A percentile compares a stretch with the other conserved stretches of the same genome.
phyloP scores from a whole-genome alignment of 768 basidiomycete genomes.

The Psilocybe sp. region DNA sequence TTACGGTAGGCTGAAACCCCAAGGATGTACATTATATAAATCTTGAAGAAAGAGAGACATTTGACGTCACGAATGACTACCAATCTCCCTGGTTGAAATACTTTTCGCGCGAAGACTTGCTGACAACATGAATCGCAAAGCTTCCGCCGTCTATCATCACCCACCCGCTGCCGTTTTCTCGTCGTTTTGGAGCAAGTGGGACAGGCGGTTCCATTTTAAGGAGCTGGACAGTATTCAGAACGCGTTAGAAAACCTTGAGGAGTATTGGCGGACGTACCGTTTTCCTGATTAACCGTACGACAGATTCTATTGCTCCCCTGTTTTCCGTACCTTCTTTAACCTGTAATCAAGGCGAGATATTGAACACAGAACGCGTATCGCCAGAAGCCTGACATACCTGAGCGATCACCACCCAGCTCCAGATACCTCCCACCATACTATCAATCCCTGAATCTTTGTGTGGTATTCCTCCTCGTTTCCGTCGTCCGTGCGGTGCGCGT shows the following conservation, averaged over 20 bases:
- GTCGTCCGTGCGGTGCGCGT: constrained; percentile 54
- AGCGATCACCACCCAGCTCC: constrained; percentile 75
- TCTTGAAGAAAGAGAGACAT: constrained; percentile 4
- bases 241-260: background rate
- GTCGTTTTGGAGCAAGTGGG: constrained; percentile 61
- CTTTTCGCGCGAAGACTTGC: constrained; percentile 60
- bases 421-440: constrained; percentile 50
- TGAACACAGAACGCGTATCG: background rate
- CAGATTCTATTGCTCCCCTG: constrained; percentile 73
- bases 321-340: constrained; percentile 86
- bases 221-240: constrained; percentile 38
- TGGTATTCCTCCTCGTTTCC: constrained; percentile 67
- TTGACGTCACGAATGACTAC: constrained; percentile 23
- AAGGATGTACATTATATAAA: constrained; percentile 9
- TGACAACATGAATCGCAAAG: constrained; percentile 78
- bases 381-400: constrained; percentile 43
- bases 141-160: constrained; percentile 80
- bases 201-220: constrained; percentile 56
- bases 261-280: constrained; percentile 42
- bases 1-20: background rate
- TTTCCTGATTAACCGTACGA: constrained; percentile 69
- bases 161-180: constrained; percentile 68
- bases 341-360: constrained; percentile 29
- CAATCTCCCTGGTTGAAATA: constrained; percentile 49
- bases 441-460: constrained; percentile 58